phyloP scores from a whole-genome alignment of 805 yeast species.

The Wickerhamiella shivajii region DNA sequence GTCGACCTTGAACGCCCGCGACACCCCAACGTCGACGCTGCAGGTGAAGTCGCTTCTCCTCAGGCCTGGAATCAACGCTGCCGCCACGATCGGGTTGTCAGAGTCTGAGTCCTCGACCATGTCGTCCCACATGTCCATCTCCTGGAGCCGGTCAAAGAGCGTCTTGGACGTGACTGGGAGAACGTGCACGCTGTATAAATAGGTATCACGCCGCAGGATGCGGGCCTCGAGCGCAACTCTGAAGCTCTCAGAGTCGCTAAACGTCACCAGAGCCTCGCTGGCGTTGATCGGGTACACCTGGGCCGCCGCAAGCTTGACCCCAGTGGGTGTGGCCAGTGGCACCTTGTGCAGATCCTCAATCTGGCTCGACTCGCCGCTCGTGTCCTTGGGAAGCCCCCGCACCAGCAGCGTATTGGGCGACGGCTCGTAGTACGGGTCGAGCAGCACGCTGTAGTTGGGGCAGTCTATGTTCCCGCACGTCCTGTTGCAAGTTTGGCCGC shows the following conservation, averaged over 20 bases:
- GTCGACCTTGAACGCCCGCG: no score
- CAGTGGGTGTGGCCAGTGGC: no score
- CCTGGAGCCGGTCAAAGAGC: slow-evolving; percentile 7
- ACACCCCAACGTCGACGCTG: no score
- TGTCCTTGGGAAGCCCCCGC: slow-evolving; percentile 4
- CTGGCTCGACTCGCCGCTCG: slow-evolving; percentile 3
- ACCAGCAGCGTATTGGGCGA: slow-evolving; percentile 4
- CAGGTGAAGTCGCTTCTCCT: slow-evolving; percentile 4
- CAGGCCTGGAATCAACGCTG: slow-evolving; percentile 5
- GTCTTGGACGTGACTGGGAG: slow-evolving; percentile 5
- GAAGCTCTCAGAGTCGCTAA: neutral
- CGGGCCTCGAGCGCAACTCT: slow-evolving; percentile 2
- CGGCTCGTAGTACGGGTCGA: slow-evolving; percentile 7
- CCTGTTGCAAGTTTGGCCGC: no score
- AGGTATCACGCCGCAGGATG: neutral
- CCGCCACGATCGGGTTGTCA: slow-evolving; percentile 8
- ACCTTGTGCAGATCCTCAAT: no score
- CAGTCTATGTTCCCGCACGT: slow-evolving; percentile 7
- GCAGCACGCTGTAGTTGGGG: slow-evolving; percentile 2
- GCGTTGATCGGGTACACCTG: no score
- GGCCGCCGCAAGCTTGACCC: no score
- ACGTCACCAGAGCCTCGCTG: slow-evolving; percentile 7
- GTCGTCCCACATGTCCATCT: slow-evolving; percentile 6
- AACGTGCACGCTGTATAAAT: neutral
- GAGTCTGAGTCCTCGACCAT: slow-evolving; percentile 2